Evolutionary conservation across 345 rosid genomes (phyloP).

Genomic region (Eucalyptus shirleyi): DNA sequence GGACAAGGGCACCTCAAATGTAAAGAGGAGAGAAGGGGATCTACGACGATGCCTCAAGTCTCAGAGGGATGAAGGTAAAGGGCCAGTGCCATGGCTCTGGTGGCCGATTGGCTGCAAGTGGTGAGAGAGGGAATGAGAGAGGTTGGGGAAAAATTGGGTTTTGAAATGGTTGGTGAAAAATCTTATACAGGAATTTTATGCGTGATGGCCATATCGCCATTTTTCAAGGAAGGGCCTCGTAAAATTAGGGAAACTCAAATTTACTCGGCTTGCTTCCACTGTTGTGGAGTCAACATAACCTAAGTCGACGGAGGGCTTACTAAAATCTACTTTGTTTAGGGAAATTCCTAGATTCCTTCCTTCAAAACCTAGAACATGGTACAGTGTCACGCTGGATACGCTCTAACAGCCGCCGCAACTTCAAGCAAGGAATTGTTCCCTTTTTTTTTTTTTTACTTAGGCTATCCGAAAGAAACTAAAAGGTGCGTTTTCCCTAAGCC

Average conservation of each 20-base stretch:
- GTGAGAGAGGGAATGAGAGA: neutral
- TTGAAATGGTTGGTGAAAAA: neutral
- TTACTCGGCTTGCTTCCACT: neutral
- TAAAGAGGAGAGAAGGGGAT: neutral
- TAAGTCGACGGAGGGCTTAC: neutral
- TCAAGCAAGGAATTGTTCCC: neutral
- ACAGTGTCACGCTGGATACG: neutral
- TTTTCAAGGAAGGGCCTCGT: neutral
- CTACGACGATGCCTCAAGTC: neutral
- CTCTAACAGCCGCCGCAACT: rapidly evolving
- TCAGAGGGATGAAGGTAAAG: neutral
- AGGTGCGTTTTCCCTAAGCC: neutral
- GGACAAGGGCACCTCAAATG: too few relatives aligned
- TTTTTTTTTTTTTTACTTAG: neutral
- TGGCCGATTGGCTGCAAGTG: neutral
- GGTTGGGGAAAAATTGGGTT: neutral
- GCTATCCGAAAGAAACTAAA: neutral
- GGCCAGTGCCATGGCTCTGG: neutral
- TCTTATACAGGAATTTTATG: neutral
- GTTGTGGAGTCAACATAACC: neutral
- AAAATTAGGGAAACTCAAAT: neutral
- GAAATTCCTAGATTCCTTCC: neutral
- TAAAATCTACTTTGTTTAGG: neutral
- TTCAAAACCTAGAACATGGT: neutral
- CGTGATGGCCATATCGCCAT: neutral